Evolutionary conservation across 2,329 filamentous ascomycete species (phyloP).

Genomic region (Pseudogymnoascus sp.): DNA sequence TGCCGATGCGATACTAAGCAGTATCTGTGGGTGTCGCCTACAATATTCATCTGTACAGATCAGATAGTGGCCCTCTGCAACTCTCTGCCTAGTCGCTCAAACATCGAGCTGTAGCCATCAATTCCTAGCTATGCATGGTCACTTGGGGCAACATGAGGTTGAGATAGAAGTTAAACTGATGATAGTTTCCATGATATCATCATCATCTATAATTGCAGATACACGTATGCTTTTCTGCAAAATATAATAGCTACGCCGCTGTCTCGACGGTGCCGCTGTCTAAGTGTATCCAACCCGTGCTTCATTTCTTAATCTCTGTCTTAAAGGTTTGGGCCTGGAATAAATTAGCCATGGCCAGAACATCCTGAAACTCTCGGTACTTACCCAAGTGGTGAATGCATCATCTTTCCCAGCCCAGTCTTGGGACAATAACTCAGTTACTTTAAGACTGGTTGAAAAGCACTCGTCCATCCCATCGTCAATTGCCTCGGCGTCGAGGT

Average conservation of each 20-base stretch:
- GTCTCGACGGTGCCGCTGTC: background rate
- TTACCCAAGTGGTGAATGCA: constrained; percentile 70
- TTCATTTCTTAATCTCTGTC: constrained; percentile 43
- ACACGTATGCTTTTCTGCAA: background rate
- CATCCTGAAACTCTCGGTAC: constrained; percentile 11
- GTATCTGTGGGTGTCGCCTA: background rate
- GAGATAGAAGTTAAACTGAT: background rate
- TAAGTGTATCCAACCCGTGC: background rate
- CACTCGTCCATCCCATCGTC: constrained; percentile 54
- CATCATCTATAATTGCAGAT: background rate
- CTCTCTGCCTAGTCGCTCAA: background rate
- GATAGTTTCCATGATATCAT: background rate
- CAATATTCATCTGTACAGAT: background rate
- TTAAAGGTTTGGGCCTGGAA: constrained; percentile 41
- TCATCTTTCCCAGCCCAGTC: constrained; percentile 63
- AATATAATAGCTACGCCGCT: background rate
- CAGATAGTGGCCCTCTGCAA: background rate
- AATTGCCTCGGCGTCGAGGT: constrained; percentile 53
- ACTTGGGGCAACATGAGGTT: background rate
- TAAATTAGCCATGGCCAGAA: background rate
- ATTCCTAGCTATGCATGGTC: background rate
- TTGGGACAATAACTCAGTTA: constrained; percentile 48
- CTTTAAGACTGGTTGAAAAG: constrained; percentile 52
- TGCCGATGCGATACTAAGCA: background rate
- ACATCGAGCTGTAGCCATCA: background rate